Conservation (phyloP, 768 basidiomycete genomes). For the Tubosaeta sp. region DNA sequence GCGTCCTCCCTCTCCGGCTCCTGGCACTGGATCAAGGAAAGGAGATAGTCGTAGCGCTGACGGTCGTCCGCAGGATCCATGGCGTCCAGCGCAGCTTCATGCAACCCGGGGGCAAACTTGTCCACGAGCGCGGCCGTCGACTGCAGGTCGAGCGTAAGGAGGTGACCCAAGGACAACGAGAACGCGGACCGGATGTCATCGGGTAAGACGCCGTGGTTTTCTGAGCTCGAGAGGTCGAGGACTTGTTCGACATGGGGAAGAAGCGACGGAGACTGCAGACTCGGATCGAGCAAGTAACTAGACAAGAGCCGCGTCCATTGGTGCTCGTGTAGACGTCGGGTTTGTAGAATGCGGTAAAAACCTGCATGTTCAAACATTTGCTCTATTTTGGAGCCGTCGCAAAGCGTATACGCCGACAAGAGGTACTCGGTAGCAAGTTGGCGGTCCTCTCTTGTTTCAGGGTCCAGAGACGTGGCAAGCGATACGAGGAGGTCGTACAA, state of each 20-base stretch:
- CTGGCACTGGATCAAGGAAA: conserved; percentile 55
- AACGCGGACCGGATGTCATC: conserved; percentile 52
- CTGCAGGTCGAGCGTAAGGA: conserved; percentile 57
- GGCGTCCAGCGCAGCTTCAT: conserved; percentile 54
- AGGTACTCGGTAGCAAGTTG: conserved; percentile 94
- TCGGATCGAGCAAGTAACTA: conserved; percentile 73
- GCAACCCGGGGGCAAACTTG: conserved; percentile 59
- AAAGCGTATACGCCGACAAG: conserved; percentile 86
- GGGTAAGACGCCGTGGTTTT: conserved; percentile 51
- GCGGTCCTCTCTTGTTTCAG: conserved; percentile 83
- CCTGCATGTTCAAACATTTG: conserved; percentile 74
- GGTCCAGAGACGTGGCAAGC: conserved; percentile 72
- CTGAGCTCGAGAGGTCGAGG: conserved; percentile 42
- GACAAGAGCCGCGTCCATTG: conserved; percentile 72
- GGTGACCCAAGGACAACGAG: conserved; percentile 54
- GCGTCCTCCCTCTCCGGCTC: conserved; percentile 39
- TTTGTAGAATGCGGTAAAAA: conserved; percentile 87
- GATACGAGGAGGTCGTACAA: conserved; percentile 74
- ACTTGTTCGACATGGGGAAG: conserved; percentile 65
- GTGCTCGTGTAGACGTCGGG: conserved; percentile 70
- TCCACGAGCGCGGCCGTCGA: conserved; percentile 74
- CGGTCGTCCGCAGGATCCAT: conserved; percentile 45
- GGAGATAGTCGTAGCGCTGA: conserved; percentile 73
- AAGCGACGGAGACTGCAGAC: conserved; percentile 54
- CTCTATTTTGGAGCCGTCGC: conserved; percentile 64